Conservation (phyloP, 1,284 basidiomycete species). For the Fomitopsis pinicola region DNA sequence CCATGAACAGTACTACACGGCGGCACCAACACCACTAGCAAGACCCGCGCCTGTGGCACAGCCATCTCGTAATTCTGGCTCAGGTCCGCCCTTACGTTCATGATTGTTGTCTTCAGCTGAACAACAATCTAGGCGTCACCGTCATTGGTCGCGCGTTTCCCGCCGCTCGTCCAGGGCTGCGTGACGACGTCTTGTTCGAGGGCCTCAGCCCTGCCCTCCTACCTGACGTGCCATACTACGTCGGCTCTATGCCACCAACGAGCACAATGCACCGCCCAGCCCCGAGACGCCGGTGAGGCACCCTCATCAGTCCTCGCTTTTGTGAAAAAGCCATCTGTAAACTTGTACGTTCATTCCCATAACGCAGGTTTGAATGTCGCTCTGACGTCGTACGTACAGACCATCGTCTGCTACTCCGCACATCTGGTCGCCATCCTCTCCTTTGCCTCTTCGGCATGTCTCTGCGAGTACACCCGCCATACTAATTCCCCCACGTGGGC, state of each 20-base stretch:
- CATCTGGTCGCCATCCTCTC: too few relatives aligned
- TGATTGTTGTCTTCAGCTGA: neutral
- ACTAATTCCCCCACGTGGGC: too few relatives aligned
- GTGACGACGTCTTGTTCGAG: neutral
- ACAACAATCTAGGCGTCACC: neutral
- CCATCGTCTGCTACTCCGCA: too few relatives aligned
- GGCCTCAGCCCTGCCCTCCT: neutral
- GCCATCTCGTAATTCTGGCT: neutral
- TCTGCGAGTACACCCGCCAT: too few relatives aligned
- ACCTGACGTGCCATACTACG: neutral
- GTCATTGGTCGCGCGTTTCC: constrained; percentile 2
- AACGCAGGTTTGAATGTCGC: too few relatives aligned
- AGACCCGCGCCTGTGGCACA: neutral
- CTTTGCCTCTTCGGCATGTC: too few relatives aligned
- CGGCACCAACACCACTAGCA: neutral
- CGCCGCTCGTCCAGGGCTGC: neutral
- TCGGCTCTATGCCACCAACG: neutral
- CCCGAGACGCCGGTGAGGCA: neutral
- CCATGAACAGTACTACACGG: neutral
- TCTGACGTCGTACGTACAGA: too few relatives aligned
- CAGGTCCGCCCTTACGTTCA: neutral
- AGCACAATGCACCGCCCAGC: neutral
- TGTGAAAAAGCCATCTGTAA: too few relatives aligned
- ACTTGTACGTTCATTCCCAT: too few relatives aligned
- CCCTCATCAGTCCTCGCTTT: neutral